These are phyloP conservation scores for Aristolochia contorta DNA, from an alignment of 164 flowering plant genomes.

Conservation along the genomic window DNA sequence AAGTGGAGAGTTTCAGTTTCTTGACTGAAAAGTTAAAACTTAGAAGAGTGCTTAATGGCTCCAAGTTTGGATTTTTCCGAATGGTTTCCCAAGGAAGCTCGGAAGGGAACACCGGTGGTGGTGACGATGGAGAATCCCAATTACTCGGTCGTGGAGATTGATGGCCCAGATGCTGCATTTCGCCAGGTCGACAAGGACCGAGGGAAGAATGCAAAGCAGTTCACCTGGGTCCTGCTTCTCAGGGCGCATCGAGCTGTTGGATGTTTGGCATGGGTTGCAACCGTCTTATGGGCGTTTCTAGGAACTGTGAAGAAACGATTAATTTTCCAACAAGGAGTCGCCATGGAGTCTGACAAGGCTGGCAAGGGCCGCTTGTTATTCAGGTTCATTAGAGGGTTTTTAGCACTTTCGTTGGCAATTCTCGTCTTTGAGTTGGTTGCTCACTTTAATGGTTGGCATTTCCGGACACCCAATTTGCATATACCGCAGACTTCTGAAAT, in stretches of 20 bases:
- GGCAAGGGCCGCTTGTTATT: conserved; percentile 39
- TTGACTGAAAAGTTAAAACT: not conserved
- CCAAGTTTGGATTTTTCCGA: conserved; percentile 52
- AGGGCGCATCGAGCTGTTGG: conserved; percentile 71
- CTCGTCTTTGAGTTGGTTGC: conserved; percentile 58
- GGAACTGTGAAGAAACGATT: conserved; percentile 53
- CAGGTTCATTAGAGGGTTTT: conserved; percentile 39
- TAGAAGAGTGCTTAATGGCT: conserved; percentile 27
- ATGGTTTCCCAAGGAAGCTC: conserved; percentile 43
- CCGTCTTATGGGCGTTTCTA: conserved; percentile 53
- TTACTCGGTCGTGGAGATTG: conserved; percentile 57
- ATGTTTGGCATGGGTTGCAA: conserved; percentile 53
- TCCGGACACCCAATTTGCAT: conserved; percentile 38
- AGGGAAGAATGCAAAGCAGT: conserved; percentile 74
- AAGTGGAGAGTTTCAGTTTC: too few species aligned
- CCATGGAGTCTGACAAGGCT: conserved; percentile 39
- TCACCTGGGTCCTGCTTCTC: conserved; percentile 75
- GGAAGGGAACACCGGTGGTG: conserved; percentile 62
- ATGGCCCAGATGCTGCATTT: conserved; percentile 57
- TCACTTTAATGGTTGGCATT: conserved; percentile 69
- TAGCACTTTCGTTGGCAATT: conserved; percentile 34
- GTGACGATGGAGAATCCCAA: conserved; percentile 87
- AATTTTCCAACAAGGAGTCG: conserved; percentile 42
- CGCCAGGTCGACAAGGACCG: conserved; percentile 54
- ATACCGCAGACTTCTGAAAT: conserved; percentile 49